phyloP scores from a whole-genome alignment of 306 rosid genomes.

The Vicia sativa region DNA sequence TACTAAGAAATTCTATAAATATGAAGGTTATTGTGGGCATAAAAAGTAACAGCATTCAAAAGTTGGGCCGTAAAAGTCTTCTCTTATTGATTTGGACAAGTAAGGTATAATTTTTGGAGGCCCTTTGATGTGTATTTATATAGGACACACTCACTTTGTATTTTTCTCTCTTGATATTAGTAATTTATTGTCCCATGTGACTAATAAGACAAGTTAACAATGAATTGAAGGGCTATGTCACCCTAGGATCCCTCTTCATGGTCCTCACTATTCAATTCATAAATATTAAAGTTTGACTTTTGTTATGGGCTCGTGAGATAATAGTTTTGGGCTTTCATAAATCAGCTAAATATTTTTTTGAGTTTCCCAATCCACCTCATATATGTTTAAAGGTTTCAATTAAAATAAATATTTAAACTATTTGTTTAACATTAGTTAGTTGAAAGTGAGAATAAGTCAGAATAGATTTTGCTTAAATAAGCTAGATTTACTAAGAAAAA shows the following conservation, averaged over 20 bases:
- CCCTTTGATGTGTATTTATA: slow-evolving; percentile 37
- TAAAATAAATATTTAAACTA: no score
- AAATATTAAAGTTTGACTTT: slow-evolving; percentile 24
- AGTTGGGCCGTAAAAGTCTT: slow-evolving; percentile 51
- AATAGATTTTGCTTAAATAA: no score
- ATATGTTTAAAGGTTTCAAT: no score
- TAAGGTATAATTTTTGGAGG: slow-evolving; percentile 34
- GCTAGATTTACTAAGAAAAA: no score
- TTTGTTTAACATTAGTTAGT: no score
- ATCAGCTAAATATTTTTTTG: not conserved
- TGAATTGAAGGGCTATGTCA: slow-evolving; percentile 40
- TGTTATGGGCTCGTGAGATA: not conserved
- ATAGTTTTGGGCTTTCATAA: slow-evolving; percentile 27
- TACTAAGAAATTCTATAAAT: slow-evolving; percentile 18
- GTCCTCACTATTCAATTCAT: slow-evolving; percentile 32
- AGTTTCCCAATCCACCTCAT: no score
- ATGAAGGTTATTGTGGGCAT: slow-evolving; percentile 39
- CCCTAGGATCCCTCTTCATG: slow-evolving; percentile 36
- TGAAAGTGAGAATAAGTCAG: no score
- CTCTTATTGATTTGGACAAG: slow-evolving; percentile 47
- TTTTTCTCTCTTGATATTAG: slow-evolving; percentile 30
- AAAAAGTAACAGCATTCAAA: slow-evolving; percentile 32
- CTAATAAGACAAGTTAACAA: slow-evolving; percentile 49
- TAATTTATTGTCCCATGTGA: slow-evolving; percentile 44
- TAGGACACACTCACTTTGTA: slow-evolving; percentile 34